These are phyloP conservation scores for Curvularia lunata DNA, from an alignment of 2,329 filamentous ascomycete genomes.

Conservation along the genomic window DNA sequence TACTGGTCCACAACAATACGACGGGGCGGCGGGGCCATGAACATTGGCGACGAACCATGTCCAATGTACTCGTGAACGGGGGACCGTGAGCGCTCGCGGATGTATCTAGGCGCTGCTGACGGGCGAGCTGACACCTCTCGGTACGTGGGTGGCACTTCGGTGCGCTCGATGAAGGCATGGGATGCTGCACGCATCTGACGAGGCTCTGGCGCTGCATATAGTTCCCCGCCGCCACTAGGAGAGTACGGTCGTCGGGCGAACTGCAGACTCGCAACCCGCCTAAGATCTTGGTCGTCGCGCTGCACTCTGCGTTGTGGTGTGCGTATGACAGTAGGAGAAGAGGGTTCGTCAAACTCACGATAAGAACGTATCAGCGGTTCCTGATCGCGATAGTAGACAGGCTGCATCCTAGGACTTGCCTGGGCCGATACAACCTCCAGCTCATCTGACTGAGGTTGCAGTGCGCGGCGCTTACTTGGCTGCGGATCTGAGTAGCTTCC, in stretches of 20 bases:
- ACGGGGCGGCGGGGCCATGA: conserved; percentile 59
- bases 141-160: conserved; percentile 40
- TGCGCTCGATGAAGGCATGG: conserved; percentile 51
- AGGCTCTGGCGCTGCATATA: conserved; percentile 48
- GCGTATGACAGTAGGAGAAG: conserved; percentile 49
- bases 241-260: conserved; percentile 55
- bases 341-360: conserved; percentile 52
- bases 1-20: conserved; percentile 82
- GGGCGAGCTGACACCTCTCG: conserved; percentile 50
- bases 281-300: conserved; percentile 55
- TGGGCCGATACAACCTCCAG: conserved; percentile 50
- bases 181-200: conserved; percentile 51
- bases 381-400: conserved; percentile 55
- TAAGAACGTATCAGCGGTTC: conserved; percentile 46
- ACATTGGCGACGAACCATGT: conserved; percentile 45
- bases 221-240: conserved; percentile 40
- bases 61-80: conserved; percentile 50
- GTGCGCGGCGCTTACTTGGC: conserved; percentile 49
- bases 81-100: conserved; percentile 53
- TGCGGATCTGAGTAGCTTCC: conserved; percentile 48
- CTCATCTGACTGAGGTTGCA: conserved; percentile 46
- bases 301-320: conserved; percentile 49
- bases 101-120: conserved; percentile 45
- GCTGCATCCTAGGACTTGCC: conserved; percentile 49
- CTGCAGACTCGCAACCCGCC: conserved; percentile 57